Evolutionary conservation across 768 basidiomycete species (phyloP).

Genomic region (Lactarius hengduanensis): DNA sequence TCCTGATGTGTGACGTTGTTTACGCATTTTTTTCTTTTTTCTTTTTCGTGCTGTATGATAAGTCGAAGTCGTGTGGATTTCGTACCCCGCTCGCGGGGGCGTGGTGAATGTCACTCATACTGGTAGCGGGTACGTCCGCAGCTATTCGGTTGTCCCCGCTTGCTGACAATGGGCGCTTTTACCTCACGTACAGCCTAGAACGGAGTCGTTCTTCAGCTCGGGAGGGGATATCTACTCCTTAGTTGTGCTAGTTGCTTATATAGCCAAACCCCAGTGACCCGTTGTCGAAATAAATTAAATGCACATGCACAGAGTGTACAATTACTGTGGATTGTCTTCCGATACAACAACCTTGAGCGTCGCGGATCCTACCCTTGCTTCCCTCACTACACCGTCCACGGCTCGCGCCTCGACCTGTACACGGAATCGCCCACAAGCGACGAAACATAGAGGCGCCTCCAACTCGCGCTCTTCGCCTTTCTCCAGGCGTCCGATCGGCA

Average conservation of each 20-base stretch:
- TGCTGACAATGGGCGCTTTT: constrained; percentile 10
- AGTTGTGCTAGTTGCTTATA: not conserved
- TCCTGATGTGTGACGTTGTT: too few species aligned
- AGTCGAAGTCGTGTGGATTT: too few species aligned
- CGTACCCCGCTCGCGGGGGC: too few species aligned
- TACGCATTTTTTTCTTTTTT: too few species aligned
- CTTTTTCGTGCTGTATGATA: too few species aligned
- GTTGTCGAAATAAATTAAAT: constrained; percentile 1
- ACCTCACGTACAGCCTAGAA: constrained; percentile 51
- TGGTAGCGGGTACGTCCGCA: constrained; percentile 76
- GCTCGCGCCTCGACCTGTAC: constrained; percentile 41
- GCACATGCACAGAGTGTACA: constrained; percentile 6
- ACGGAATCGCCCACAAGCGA: constrained; percentile 65
- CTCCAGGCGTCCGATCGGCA: constrained; percentile 63
- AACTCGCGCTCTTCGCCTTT: constrained; percentile 51
- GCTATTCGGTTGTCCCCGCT: constrained; percentile 4
- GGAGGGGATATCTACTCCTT: constrained; percentile 43
- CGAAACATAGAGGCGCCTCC: constrained; percentile 66
- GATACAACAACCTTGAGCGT: constrained; percentile 42
- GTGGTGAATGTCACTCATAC: constrained; percentile 96
- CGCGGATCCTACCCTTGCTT: constrained; percentile 37
- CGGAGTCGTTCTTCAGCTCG: too few species aligned
- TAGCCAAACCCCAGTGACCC: not conserved
- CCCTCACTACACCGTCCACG: constrained; percentile 26
- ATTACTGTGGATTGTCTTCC: constrained; percentile 25